Conservation (phyloP, 768 basidiomycete genomes). For the Arthromyces matolae region DNA sequence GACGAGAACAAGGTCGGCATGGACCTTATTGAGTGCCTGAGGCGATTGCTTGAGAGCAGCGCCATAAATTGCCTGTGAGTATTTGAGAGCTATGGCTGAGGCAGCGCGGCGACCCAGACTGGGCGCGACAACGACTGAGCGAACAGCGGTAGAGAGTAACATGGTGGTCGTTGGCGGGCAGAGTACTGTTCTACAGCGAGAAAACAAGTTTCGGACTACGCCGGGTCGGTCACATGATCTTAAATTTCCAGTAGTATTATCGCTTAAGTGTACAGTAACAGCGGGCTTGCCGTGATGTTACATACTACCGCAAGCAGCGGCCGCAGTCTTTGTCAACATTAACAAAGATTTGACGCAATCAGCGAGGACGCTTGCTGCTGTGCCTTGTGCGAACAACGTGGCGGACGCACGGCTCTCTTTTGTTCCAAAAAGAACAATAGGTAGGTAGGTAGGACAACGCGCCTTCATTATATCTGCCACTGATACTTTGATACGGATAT, state of each 20-base stretch:
- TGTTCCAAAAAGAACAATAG: constrained; percentile 14
- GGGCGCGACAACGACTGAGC: constrained; percentile 42
- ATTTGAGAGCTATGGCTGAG: constrained; percentile 76
- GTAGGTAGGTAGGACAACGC: constrained; percentile 13
- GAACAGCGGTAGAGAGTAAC: constrained; percentile 58
- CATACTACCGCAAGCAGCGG: too few relatives aligned
- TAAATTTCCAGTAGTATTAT: too few relatives aligned
- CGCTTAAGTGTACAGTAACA: too few relatives aligned
- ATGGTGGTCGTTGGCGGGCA: constrained; percentile 29
- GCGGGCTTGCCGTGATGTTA: too few relatives aligned
- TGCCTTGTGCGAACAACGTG: too few relatives aligned
- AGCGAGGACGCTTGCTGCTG: too few relatives aligned
- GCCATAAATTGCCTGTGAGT: constrained; percentile 77
- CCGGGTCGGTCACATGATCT: constrained; percentile 17
- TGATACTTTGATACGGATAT: constrained; percentile 16
- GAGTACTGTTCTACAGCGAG: too few relatives aligned
- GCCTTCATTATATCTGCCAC: constrained; percentile 1
- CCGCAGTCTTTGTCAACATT: too few relatives aligned
- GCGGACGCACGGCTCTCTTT: too few relatives aligned
- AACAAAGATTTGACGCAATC: too few relatives aligned
- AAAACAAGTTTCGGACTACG: constrained; percentile 15
- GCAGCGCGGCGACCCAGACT: constrained; percentile 68
- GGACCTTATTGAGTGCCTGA: constrained; percentile 78
- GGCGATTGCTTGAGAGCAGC: constrained; percentile 84
- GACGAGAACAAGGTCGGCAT: constrained; percentile 75